phyloP scores from a whole-genome alignment of 73 alveolate species.

The Paramecium primaurelia region DNA sequence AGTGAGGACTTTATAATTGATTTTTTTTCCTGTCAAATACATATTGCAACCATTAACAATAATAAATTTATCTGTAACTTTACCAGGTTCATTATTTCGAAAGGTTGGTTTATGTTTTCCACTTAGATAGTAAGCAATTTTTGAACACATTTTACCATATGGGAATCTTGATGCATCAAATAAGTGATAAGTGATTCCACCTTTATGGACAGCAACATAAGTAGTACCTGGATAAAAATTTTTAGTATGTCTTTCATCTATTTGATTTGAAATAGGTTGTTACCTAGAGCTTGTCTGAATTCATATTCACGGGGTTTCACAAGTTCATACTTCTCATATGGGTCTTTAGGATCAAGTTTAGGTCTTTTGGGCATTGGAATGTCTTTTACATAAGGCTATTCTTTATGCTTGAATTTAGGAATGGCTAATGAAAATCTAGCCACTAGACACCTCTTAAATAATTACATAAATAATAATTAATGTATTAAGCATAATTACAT shows the following conservation, averaged over 20 bases:
- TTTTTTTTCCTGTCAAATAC: constrained; percentile 44
- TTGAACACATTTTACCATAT: constrained; percentile 28
- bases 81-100: constrained; percentile 8
- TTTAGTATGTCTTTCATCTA: neutral
- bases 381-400: neutral
- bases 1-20: neutral
- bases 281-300: neutral
- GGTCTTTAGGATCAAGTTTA: constrained; percentile 22
- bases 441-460: constrained; percentile 20
- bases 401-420: constrained; percentile 15
- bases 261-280: neutral
- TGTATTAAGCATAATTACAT: neutral
- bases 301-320: neutral
- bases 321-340: constrained; percentile 5
- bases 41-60: constrained; percentile 29
- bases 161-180: constrained; percentile 51
- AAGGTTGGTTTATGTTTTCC: constrained; percentile 26
- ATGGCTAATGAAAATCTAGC: neutral
- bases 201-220: constrained; percentile 30
- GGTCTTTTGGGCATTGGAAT: constrained; percentile 24
- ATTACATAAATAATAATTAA: neutral
- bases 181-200: constrained; percentile 27
- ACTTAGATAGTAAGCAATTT: neutral
- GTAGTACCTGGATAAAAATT: constrained; percentile 3
- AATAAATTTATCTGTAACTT: neutral